A percentile compares a stretch with the other conserved stretches of the same genome.
Evolutionary conservation across 148 eudicot genomes (phyloP).

Genomic region (Camellia sinensis): DNA sequence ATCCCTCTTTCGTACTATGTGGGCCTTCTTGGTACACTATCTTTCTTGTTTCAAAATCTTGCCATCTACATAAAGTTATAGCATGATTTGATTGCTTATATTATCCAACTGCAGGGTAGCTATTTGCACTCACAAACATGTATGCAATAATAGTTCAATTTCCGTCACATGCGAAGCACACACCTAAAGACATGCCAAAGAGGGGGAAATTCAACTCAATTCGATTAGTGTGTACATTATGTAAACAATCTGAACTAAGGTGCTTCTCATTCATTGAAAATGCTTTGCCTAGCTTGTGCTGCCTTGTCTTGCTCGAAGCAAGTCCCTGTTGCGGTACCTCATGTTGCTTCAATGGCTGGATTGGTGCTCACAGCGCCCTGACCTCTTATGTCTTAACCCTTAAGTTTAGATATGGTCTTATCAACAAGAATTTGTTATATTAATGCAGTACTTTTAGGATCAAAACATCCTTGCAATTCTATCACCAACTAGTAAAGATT

Average conservation of each 20-base stretch:
- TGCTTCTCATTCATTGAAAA: neutral
- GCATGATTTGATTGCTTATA: neutral
- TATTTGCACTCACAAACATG: neutral
- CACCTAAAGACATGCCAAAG: neutral
- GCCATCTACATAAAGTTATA: neutral
- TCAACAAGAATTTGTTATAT: neutral
- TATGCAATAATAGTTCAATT: neutral
- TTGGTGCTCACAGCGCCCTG: neutral
- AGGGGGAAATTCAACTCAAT: neutral
- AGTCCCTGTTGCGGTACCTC: neutral
- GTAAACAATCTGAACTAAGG: neutral
- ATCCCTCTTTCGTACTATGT: conserved; percentile 84
- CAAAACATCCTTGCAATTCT: no score
- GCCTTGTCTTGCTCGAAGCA: neutral
- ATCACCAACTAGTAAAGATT: no score
- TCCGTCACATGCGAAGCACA: neutral
- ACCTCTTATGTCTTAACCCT: neutral
- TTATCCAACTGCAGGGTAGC: neutral
- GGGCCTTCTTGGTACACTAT: conserved; percentile 75
- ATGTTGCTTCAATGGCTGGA: neutral
- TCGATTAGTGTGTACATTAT: neutral
- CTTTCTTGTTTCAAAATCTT: neutral
- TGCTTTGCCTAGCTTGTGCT: neutral
- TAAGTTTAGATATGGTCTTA: neutral
- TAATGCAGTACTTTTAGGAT: neutral